Evolutionary conservation across 2,329 filamentous ascomycete species (phyloP).

Genomic region (Xylogone sp.): DNA sequence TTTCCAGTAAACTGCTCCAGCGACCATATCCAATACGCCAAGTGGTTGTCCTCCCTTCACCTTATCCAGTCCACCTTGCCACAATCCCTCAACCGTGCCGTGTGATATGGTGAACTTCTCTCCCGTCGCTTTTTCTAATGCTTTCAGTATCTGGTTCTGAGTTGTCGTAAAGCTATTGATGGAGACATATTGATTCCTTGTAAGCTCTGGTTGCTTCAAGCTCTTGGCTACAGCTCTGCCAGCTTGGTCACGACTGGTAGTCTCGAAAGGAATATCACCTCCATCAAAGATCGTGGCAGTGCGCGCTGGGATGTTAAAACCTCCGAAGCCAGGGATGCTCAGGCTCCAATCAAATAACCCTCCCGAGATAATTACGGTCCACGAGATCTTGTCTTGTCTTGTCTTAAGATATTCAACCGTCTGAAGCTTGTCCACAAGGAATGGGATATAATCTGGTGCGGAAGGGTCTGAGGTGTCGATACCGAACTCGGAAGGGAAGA

Average conservation of each 20-base stretch:
- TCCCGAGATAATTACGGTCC: constrained; percentile 50
- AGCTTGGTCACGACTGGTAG: constrained; percentile 41
- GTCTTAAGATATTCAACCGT: constrained; percentile 33
- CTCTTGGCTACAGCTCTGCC: constrained; percentile 43
- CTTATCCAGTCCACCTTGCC: constrained; percentile 22
- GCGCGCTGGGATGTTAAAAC: constrained; percentile 35
- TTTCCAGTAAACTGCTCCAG: constrained; percentile 30
- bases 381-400: constrained; percentile 44
- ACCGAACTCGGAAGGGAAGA: constrained; percentile 54
- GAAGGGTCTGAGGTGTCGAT: constrained; percentile 32
- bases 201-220: constrained; percentile 42
- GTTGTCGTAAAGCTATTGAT: constrained; percentile 38
- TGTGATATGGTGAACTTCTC: too few species aligned
- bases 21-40: constrained; percentile 18
- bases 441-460: constrained; percentile 46
- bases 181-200: constrained; percentile 43
- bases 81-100: too few species aligned
- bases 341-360: constrained; percentile 56
- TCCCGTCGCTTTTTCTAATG: too few species aligned
- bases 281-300: constrained; percentile 45
- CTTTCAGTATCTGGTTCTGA: constrained; percentile 34
- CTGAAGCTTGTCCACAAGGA: constrained; percentile 37
- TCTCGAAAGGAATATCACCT: constrained; percentile 41
- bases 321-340: constrained; percentile 36
- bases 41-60: constrained; percentile 13